Percentiles rank a stretch among this genome's conserved stretches.
phyloP scores from a whole-genome alignment of 495 filamentous ascomycete genomes.

The Lichenothelia convexa region DNA sequence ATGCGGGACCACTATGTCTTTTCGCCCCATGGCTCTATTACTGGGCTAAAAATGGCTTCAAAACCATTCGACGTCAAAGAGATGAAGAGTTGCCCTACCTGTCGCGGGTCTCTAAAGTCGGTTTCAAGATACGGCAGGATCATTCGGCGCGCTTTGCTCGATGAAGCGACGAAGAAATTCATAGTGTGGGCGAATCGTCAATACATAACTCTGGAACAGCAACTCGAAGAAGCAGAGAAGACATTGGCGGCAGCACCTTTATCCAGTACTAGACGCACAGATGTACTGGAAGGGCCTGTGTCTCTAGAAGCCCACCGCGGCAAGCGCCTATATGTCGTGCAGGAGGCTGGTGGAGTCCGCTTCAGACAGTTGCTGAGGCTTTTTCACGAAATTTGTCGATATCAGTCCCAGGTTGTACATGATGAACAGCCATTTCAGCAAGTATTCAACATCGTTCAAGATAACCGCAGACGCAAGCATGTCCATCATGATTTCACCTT shows the following conservation, averaged over 20 bases:
- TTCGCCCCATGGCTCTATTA: slow-evolving; percentile 26
- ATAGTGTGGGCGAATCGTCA: slow-evolving; percentile 30
- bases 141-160: slow-evolving; percentile 40
- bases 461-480: slow-evolving; percentile 22
- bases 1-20: slow-evolving; percentile 39
- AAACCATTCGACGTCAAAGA: slow-evolving; percentile 34
- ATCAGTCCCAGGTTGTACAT: slow-evolving; percentile 25
- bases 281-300: slow-evolving; percentile 1
- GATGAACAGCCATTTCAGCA: slow-evolving; percentile 44
- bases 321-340: slow-evolving; percentile 3
- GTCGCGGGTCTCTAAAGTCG: slow-evolving; percentile 41
- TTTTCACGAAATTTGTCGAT: slow-evolving; percentile 25
- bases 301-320: slow-evolving; percentile 11
- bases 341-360: slow-evolving; percentile 5
- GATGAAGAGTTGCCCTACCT: slow-evolving; percentile 43
- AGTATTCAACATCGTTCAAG: slow-evolving; percentile 34
- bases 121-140: slow-evolving; percentile 51
- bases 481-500: slow-evolving; percentile 23
- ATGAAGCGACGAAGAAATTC: slow-evolving; percentile 53
- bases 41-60: slow-evolving; percentile 23
- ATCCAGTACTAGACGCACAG: no score
- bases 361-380: slow-evolving; percentile 25
- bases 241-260: no score
- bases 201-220: slow-evolving; percentile 31
- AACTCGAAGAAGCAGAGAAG: slow-evolving; percentile 19